phyloP scores from a whole-genome alignment of 306 rosid species.

The Quercus glauca region DNA sequence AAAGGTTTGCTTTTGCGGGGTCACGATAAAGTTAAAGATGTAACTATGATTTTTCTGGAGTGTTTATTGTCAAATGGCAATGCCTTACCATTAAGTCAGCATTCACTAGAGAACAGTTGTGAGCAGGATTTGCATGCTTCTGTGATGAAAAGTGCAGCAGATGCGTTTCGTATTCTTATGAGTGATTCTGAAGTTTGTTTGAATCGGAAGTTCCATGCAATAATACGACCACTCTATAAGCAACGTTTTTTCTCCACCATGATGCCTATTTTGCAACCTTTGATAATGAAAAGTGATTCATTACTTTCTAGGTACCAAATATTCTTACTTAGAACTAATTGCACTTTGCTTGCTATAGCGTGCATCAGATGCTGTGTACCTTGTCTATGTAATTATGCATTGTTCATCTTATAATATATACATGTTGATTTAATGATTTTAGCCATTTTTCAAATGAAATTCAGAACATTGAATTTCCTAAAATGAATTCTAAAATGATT shows the following conservation, averaged over 20 bases:
- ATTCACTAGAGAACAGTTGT: constrained; percentile 28
- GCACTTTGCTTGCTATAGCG: not conserved
- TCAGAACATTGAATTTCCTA: not conserved
- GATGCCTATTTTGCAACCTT: constrained; percentile 73
- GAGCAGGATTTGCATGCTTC: constrained; percentile 42
- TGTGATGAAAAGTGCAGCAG: constrained; percentile 66
- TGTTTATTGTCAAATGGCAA: constrained; percentile 49
- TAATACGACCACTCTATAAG: constrained; percentile 77
- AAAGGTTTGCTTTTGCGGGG: constrained; percentile 87
- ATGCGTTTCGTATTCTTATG: constrained; percentile 88
- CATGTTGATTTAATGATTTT: not conserved
- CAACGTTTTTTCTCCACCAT: constrained; percentile 84
- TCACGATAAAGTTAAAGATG: constrained; percentile 77
- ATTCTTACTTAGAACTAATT: constrained; percentile 14
- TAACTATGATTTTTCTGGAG: constrained; percentile 61
- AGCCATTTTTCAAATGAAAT: not conserved
- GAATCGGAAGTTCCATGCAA: constrained; percentile 67
- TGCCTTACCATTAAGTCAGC: constrained; percentile 35
- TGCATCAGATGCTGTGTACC: constrained; percentile 1
- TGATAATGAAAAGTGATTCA: constrained; percentile 53
- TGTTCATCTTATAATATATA: not conserved
- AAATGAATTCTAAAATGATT: not conserved
- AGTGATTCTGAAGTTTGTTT: constrained; percentile 87
- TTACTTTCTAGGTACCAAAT: constrained; percentile 61
- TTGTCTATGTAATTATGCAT: not conserved